Conservation (phyloP, 805 yeast species). For the Ogataea populi-albae region DNA sequence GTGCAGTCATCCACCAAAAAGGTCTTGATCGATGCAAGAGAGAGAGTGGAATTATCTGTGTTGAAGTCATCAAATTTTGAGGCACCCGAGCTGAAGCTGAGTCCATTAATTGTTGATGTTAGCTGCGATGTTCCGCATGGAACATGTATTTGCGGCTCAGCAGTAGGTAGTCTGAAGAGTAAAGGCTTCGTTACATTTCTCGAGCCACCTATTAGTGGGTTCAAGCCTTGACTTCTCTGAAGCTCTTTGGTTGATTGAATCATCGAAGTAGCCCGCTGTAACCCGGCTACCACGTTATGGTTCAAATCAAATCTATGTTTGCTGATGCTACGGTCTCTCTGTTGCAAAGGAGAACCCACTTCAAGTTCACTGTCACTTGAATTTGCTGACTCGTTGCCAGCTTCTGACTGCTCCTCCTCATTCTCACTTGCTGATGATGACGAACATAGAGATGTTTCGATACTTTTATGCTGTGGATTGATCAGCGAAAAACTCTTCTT, state of each 20-base stretch:
- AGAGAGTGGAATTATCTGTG: conserved; percentile 23
- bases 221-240: neutral
- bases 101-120: conserved; percentile 24
- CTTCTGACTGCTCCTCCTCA: conserved; percentile 18
- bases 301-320: conserved; percentile 17
- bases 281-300: conserved; percentile 16
- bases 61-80: conserved; percentile 7
- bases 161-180: conserved; percentile 17
- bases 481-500: conserved; percentile 25
- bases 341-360: conserved; percentile 40
- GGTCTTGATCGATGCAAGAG: conserved; percentile 38
- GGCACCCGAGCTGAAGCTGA: conserved; percentile 14
- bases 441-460: conserved; percentile 13
- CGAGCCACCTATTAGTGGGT: neutral
- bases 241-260: conserved; percentile 15
- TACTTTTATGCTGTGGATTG: conserved; percentile 21
- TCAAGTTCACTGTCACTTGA: conserved; percentile 19
- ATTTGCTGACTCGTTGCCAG: conserved; percentile 7
- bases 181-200: conserved; percentile 6
- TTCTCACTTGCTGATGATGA: conserved; percentile 18
- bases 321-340: conserved; percentile 18
- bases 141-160: conserved; percentile 10
- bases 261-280: conserved; percentile 30
- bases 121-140: conserved; percentile 26
- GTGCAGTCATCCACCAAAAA: conserved; percentile 52